These are phyloP conservation scores for Staphylotrichum longicolle DNA, from an alignment of 495 filamentous ascomycete species.

Conservation along the genomic window DNA sequence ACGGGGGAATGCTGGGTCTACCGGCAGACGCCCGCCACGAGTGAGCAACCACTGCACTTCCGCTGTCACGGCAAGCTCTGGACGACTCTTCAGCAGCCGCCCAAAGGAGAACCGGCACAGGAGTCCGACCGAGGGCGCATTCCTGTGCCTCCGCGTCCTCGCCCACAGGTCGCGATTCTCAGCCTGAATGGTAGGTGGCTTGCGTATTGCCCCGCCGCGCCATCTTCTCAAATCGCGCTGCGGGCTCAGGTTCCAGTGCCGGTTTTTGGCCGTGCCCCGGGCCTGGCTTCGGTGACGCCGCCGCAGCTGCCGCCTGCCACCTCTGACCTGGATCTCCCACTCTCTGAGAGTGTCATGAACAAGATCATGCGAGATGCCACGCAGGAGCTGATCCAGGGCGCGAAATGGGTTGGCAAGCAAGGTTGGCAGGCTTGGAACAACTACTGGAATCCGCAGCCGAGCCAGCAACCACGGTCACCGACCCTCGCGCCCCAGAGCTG, in stretches of 20 bases:
- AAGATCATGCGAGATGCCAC: conserved; percentile 83
- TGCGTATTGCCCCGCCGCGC: conserved; percentile 73
- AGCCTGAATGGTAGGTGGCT: conserved; percentile 79
- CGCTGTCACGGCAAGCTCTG: conserved; percentile 75
- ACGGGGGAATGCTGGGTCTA: conserved; percentile 88
- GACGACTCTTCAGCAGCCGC: conserved; percentile 67
- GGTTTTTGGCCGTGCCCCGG: conserved; percentile 56
- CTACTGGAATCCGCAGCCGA: conserved; percentile 68
- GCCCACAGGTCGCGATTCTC: conserved; percentile 62
- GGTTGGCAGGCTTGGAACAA: conserved; percentile 82
- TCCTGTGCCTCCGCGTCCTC: conserved; percentile 38
- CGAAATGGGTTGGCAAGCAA: conserved; percentile 82
- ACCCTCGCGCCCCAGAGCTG: conserved; percentile 32
- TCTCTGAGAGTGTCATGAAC: conserved; percentile 77
- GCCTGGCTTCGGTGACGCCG: conserved; percentile 65
- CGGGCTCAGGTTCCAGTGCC: conserved; percentile 55
- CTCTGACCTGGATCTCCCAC: conserved; percentile 72
- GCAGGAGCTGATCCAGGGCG: conserved; percentile 85
- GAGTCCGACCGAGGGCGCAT: conserved; percentile 45
- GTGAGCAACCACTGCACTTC: conserved; percentile 50
- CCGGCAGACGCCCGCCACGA: conserved; percentile 36
- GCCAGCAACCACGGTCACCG: conserved; percentile 42
- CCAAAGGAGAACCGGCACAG: conserved; percentile 45
- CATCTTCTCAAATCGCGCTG: conserved; percentile 66
- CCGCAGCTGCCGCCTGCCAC: conserved; percentile 72